Evolutionary conservation across 192 early-diverging fungal species (phyloP), one percentile per base, ranked within the genome.

Genomic region (Pecoramyces ruminantium): DNA sequence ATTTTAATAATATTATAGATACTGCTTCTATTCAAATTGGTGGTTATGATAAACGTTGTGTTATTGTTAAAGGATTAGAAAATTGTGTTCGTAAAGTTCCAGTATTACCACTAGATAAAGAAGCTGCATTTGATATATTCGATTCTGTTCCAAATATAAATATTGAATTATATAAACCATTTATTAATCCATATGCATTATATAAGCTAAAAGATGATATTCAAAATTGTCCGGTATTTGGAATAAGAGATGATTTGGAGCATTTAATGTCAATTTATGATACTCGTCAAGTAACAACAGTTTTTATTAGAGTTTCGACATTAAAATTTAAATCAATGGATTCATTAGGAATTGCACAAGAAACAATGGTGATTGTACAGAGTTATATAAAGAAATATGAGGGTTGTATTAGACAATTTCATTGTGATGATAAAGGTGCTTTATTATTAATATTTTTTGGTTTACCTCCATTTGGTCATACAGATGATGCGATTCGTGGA

Each of bases 371-470:
- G 5, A 80, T 87, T 18, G 88, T 88, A 0, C 88, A 88, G 29
- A 77, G 25, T 17, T 83, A 87, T 16, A 30, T 89, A 28, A 80
- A 79, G 5, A 79, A 81, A 80, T 89, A 79, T 78, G 88, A 89
- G 42, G 88, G 88, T 15, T 81, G 38, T 78, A 78, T 89, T 38
- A 38, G 88, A 28, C 88, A 89, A 80, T 88, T 89, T 28, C 88
- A 89, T 42, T 87, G 89, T 28, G 88, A 89, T 79, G 88, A 89
- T 42, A 89, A 89, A 78, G 88, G 88, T 67, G 88, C 88, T 0
- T 83, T 84, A n/a, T 84, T 89, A 13, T 78, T 89, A 30, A 67
- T 38, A 28, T 89, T 89, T 79, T 89, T 89, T 83, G 88, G 88
- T 14, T 80, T 89, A 30, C 88, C 88, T 9, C 88, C 88, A 30